A percentile compares a stretch with the other conserved stretches of the same genome.
These are phyloP conservation scores for Reticulascus tulasneorum DNA, from an alignment of 2,329 filamentous ascomycete genomes.

Conservation along the genomic window DNA sequence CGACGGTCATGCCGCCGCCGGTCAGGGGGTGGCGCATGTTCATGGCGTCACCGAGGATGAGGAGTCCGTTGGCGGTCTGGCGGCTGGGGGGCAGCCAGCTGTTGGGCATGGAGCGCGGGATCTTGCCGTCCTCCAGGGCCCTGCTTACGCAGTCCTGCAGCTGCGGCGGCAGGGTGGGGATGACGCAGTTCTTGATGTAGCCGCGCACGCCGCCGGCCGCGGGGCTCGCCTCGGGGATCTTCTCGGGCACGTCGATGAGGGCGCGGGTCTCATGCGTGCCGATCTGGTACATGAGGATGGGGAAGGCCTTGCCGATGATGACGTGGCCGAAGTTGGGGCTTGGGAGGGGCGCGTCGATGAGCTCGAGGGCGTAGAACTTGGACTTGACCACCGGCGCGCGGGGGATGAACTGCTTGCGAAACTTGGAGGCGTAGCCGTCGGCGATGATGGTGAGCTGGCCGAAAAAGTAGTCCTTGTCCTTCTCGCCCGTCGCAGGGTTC, in stretches of 20 bases:
- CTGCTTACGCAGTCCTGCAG: slow-evolving; percentile 70
- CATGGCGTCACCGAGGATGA: slow-evolving; percentile 88
- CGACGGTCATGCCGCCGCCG: slow-evolving; percentile 96
- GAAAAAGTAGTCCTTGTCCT: slow-evolving; percentile 74
- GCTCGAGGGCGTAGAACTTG: slow-evolving; percentile 90
- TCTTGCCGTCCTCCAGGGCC: slow-evolving; percentile 73
- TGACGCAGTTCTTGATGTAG: slow-evolving; percentile 74
- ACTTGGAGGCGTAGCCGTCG: slow-evolving; percentile 90
- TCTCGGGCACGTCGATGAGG: slow-evolving; percentile 80
- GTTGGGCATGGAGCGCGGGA: slow-evolving; percentile 88
- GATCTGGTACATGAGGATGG: slow-evolving; percentile 94
- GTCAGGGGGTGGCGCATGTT: slow-evolving; percentile 99
- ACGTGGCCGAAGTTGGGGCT: slow-evolving; percentile 78
- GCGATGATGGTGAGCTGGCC: slow-evolving; percentile 82
- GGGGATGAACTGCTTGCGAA: slow-evolving; percentile 74
- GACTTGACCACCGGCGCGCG: slow-evolving; percentile 67
- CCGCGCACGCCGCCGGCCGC: slow-evolving; percentile 78
- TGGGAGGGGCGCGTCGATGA: slow-evolving; percentile 81
- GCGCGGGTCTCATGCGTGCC: slow-evolving; percentile 90
- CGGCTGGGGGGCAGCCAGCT: slow-evolving; percentile 78
- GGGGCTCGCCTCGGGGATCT: slow-evolving; percentile 67
- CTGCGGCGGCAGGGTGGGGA: slow-evolving; percentile 69
- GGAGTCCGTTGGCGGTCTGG: slow-evolving; percentile 57
- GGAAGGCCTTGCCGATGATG: slow-evolving; percentile 69
- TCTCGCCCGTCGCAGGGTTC: slow-evolving; percentile 50